Evolutionary conservation across 2,329 filamentous ascomycete genomes (phyloP).

Genomic region (Botrytis fragariae): DNA sequence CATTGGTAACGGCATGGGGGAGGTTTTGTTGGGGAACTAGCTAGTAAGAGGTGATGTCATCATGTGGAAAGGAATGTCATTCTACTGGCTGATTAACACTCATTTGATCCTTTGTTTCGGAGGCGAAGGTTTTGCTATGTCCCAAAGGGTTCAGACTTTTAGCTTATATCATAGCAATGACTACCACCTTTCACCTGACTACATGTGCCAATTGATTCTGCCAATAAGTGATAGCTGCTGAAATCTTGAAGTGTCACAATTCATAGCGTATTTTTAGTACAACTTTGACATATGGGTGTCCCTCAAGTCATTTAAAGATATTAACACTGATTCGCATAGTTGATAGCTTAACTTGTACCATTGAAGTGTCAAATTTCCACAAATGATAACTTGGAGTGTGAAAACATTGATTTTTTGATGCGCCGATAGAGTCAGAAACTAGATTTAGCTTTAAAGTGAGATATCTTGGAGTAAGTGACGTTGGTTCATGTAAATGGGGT

Average conservation of each 20-base stretch:
- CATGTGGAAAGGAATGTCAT: too few relatives aligned
- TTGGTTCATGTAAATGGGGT: neutral
- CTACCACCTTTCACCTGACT: neutral
- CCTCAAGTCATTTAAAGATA: accelerated
- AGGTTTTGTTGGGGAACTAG: too few relatives aligned
- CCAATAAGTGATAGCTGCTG: neutral
- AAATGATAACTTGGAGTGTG: neutral
- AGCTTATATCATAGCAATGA: neutral
- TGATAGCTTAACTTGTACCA: neutral
- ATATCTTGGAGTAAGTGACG: neutral
- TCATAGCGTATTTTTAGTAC: neutral
- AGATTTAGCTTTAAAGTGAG: neutral
- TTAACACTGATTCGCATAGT: neutral
- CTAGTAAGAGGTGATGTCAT: too few relatives aligned
- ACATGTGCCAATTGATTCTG: neutral
- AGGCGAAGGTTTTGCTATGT: neutral
- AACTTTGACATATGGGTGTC: neutral
- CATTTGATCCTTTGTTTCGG: too few relatives aligned
- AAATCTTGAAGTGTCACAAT: neutral
- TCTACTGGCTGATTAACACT: too few relatives aligned
- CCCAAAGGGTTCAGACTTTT: neutral
- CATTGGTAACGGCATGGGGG: too few relatives aligned
- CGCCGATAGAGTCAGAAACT: too few relatives aligned
- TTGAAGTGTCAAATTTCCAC: neutral
- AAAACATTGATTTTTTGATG: neutral